Conservation (phyloP, 305 asterid genomes). For the Plantago lanceolata region DNA sequence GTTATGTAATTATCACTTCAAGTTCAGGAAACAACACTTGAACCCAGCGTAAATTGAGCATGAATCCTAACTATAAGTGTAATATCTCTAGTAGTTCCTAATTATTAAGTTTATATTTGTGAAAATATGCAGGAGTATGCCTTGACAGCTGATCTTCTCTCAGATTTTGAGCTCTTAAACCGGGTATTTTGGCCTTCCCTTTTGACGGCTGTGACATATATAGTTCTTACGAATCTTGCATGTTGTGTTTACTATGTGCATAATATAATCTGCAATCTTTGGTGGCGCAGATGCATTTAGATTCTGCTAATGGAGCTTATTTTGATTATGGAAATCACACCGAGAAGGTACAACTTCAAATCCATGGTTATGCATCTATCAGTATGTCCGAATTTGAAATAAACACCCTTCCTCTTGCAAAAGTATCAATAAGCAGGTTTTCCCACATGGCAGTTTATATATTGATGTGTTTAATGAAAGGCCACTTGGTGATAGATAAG, state of each 20-base stretch:
- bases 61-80: not conserved
- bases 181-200: constrained; percentile 38
- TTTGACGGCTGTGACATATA: not conserved
- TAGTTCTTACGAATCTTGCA: constrained; percentile 1
- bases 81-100: not conserved
- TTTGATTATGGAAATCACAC: constrained; percentile 93
- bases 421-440: constrained; percentile 12
- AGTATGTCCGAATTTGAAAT: constrained; percentile 3
- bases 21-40: not conserved
- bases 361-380: constrained; percentile 18
- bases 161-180: constrained; percentile 88
- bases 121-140: constrained; percentile 62
- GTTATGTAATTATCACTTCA: not conserved
- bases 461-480: not conserved
- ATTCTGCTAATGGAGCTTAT: constrained; percentile 62
- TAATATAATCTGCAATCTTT: constrained; percentile 19
- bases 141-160: constrained; percentile 62
- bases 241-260: constrained; percentile 12
- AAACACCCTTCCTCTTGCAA: constrained; percentile 12
- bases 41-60: not conserved
- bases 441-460: constrained; percentile 6
- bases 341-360: constrained; percentile 57
- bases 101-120: constrained; percentile 14
- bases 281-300: constrained; percentile 77
- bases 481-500: not conserved